Evolutionary conservation across 2,329 filamentous ascomycete genomes (phyloP), one percentile per base, ranked within the genome.

Genomic region (Tolypocladium inflatum): DNA sequence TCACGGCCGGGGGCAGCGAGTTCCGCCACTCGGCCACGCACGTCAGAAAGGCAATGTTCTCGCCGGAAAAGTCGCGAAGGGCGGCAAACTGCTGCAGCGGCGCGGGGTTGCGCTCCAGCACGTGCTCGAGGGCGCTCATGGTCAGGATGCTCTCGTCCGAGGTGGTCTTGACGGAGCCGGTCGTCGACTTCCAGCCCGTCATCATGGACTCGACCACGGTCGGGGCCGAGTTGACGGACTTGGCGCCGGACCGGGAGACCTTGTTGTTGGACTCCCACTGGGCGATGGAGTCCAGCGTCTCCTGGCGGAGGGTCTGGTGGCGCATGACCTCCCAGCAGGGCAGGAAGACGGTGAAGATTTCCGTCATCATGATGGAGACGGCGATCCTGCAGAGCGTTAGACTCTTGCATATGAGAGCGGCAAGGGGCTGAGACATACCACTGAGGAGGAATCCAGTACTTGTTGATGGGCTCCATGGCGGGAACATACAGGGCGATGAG

Each of bases 11-110:
- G 0, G 72, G 69, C 52, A 72, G 67, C 1, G 68, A 70, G 3
- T 66, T 64, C 66, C 81, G 84, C 81, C 83, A 88, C 54, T 78
- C 74, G 1, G 76, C 72, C 1, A 86, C 78, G n/a, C 76, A 73
- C 10, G 77, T 83, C 2, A 89, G 73, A 67, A 89, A 89, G 39
- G 84, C 80, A 62, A 89, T 85, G 66, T 89, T 89, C 68, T 89
- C 86, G 17, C 85, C 86, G 0, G 85, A 88, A 66, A 89, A 88
- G 63, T 89, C 86, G 41, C 80, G 78, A 1, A 82, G 74, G 0
- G 85, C 85, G 0, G 86, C 85, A 67, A 87, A 89, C 56, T 83
- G 71, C 58, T 86, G 82, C 0, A 89, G 76, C 0, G 82, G 81
- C 5, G 78, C 74, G 0, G 83, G 81, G 66, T 87, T 85, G 55